Evolutionary conservation across 768 basidiomycete genomes (phyloP).

Genomic region (Collybia sp.): DNA sequence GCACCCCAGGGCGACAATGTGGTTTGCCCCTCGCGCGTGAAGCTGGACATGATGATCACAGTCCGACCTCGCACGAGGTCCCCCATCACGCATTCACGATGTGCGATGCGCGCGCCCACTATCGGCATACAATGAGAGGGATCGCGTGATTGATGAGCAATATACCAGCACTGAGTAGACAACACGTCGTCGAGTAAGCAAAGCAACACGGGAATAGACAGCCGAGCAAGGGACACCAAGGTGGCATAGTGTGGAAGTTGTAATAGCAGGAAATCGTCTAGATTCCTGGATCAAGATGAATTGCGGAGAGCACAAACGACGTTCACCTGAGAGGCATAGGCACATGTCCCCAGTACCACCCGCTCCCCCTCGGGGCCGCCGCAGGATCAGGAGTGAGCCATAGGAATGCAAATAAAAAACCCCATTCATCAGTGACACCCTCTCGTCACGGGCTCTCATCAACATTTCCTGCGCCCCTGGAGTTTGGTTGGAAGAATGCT

Average conservation of each 20-base stretch:
- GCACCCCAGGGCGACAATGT: slow-evolving; percentile 77
- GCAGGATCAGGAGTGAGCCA: slow-evolving; percentile 44
- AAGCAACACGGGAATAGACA: slow-evolving; percentile 82
- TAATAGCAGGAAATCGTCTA: too few species aligned
- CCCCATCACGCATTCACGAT: slow-evolving; percentile 78
- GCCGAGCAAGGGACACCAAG: slow-evolving; percentile 78
- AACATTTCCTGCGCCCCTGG: slow-evolving; percentile 70
- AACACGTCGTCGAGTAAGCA: slow-evolving; percentile 86
- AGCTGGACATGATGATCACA: slow-evolving; percentile 89
- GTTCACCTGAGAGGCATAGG: slow-evolving; percentile 78
- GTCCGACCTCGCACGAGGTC: slow-evolving; percentile 79
- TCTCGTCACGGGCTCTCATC: slow-evolving; percentile 90
- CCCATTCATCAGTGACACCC: slow-evolving; percentile 88
- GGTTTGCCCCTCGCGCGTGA: slow-evolving; percentile 72
- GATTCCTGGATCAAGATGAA: too few species aligned
- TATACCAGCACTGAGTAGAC: slow-evolving; percentile 46
- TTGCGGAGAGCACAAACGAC: too few species aligned
- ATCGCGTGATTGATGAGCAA: background rate
- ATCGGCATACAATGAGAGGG: background rate
- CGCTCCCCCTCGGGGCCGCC: slow-evolving; percentile 52
- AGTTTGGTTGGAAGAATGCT: background rate
- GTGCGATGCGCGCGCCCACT: slow-evolving; percentile 90
- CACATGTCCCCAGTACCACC: slow-evolving; percentile 74
- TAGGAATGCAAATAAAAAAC: too few species aligned
- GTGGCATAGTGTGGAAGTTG: too few species aligned